Base-by-base conservation (phyloP, 1,284 basidiomycete species). In the Lentinula novae-zelandiae region DNA sequence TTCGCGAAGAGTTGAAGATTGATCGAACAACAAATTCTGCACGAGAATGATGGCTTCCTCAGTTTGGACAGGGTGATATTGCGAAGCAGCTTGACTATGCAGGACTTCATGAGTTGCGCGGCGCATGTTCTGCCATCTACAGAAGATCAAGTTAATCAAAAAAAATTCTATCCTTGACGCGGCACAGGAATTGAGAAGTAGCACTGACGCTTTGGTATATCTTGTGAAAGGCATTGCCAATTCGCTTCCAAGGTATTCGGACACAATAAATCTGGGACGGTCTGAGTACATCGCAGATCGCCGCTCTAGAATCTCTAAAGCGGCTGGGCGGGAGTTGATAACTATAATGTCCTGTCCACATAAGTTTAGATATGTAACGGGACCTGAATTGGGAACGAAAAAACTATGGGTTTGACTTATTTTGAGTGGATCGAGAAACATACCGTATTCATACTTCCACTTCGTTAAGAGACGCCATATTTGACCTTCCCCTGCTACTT, bases 281-380 rank as follows among this genome's bases (percentile, higher is more conserved):
- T 65, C 57, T n/a, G 62, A 63, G 50, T 65, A 65, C 36, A 61
- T 61, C 8, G 60, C 46, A 9, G 64, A 56, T 9, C 62, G 59
- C 20, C 62, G 53, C 42, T 65, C 62, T 20, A 63, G 58, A 5
- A 65, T 60, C 34, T 65, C 64, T 8, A 53, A 12, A 33, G 64
- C 64, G 3, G 57, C 62, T 20, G 58, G 62, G 4, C 53, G 59
- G 39, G 51, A 55, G 33, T 58, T 58, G 6, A 65, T 42, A 7
- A 65, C 22, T 38, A 63, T 38, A 5, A 61, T 44, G 10, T 46
- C 40, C 22, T 61, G 59, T 5, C 62, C 62, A 13, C 49, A 53
- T 12, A 63, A 42, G 34, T 59, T 59, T 20, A 63, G 7, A 38
- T 62, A 62, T 13, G 61, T 53, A 15, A 65, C 5, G 1, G 60